These are phyloP conservation scores for Scleromitrula shiraiana DNA, from an alignment of 2,329 filamentous ascomycete species.

Conservation along the genomic window DNA sequence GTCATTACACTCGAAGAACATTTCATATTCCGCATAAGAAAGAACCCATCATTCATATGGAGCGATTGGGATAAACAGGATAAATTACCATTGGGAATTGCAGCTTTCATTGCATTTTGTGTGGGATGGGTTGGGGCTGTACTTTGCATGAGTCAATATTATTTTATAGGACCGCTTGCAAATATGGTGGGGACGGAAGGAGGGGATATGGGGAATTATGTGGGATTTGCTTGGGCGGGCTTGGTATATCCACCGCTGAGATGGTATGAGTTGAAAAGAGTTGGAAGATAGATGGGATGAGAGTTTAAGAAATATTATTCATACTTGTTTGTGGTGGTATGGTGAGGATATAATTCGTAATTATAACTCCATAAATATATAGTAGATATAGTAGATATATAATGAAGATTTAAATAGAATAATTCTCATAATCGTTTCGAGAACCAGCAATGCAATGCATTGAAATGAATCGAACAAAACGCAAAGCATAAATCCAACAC, in stretches of 20 bases:
- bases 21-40: slow-evolving; percentile 46
- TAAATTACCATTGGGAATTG: slow-evolving; percentile 53
- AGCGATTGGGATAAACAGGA: slow-evolving; percentile 49
- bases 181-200: slow-evolving; percentile 41
- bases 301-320: too few relatives aligned
- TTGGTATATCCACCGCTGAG: slow-evolving; percentile 42
- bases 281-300: slow-evolving; percentile 22
- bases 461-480: too few relatives aligned
- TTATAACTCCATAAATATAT: too few relatives aligned
- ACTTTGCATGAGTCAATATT: slow-evolving; percentile 61
- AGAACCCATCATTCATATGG: slow-evolving; percentile 46
- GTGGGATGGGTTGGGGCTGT: slow-evolving; percentile 59
- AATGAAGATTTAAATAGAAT: too few relatives aligned
- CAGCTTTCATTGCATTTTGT: slow-evolving; percentile 52
- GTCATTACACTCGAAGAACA: slow-evolving; percentile 55
- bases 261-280: slow-evolving; percentile 27
- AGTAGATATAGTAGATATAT: too few relatives aligned
- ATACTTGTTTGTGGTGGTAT: too few relatives aligned
- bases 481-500: too few relatives aligned
- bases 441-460: too few relatives aligned
- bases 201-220: slow-evolving; percentile 30
- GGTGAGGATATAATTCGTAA: too few relatives aligned
- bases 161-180: slow-evolving; percentile 56
- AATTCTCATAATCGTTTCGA: too few relatives aligned
- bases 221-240: slow-evolving; percentile 51